Percentiles rank a stretch among this genome's conserved stretches.
Conservation (phyloP, 129 eudicot species). For the Solidago caesia region DNA sequence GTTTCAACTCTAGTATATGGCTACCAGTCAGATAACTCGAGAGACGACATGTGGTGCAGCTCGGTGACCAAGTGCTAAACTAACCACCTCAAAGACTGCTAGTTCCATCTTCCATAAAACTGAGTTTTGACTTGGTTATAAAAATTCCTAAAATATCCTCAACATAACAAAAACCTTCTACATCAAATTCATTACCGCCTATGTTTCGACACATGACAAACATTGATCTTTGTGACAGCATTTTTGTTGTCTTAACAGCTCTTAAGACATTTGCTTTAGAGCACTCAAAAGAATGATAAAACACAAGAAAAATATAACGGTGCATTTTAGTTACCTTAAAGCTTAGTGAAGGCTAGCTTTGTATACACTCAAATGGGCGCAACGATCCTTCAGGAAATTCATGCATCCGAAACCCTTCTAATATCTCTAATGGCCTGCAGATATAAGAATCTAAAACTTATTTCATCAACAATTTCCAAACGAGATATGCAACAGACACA, state of each 20-base stretch:
- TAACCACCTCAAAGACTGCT: neutral
- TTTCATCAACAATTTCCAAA: neutral
- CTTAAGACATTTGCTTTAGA: neutral
- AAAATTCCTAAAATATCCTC: neutral
- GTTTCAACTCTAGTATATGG: neutral
- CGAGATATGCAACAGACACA: neutral
- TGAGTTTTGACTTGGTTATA: neutral
- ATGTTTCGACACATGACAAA: neutral
- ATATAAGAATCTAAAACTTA: constrained; percentile 18
- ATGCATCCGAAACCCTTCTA: constrained; percentile 83
- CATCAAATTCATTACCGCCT: neutral
- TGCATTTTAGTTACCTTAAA: constrained; percentile 25
- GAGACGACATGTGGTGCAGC: neutral
- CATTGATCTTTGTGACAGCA: neutral
- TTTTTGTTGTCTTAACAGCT: neutral
- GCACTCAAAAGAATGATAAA: neutral
- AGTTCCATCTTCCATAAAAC: neutral
- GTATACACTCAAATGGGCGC: constrained; percentile 93
- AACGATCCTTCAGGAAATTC: constrained; percentile 85
- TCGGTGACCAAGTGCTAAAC: neutral
- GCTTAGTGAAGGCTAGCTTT: constrained; percentile 46
- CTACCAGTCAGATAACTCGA: neutral
- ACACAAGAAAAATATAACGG: neutral
- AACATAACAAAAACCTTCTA: neutral
- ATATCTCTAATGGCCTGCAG: constrained; percentile 81